phyloP scores from a whole-genome alignment of 73 alveolate genomes.

The Effrenium voratum region DNA sequence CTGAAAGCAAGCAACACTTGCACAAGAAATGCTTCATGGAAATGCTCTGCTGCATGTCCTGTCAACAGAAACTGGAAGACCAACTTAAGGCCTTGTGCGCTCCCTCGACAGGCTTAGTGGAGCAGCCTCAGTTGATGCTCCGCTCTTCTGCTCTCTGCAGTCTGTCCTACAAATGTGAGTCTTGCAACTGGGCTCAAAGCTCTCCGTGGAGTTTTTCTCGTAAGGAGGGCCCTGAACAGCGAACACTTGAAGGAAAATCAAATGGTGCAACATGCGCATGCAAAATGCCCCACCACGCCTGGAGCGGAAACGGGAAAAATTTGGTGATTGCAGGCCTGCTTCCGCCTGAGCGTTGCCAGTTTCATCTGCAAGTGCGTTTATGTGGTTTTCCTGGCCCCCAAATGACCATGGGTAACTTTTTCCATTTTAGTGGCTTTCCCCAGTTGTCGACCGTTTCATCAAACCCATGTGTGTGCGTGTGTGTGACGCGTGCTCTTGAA shows the following conservation, averaged over 20 bases:
- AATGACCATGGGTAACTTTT: too few relatives aligned
- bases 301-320: constrained; percentile 81
- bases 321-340: constrained; percentile 50
- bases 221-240: constrained; percentile 52
- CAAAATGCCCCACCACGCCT: background rate
- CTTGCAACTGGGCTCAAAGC: background rate
- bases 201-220: constrained; percentile 59
- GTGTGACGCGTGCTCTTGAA: too few relatives aligned
- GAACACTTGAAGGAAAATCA: background rate
- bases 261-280: background rate
- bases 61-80: background rate
- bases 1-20: background rate
- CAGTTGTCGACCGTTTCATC: too few relatives aligned
- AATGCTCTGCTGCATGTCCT: background rate
- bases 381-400: too few relatives aligned
- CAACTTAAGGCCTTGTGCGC: constrained; percentile 7
- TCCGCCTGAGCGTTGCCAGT: constrained; percentile 49
- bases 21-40: too few relatives aligned
- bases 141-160: background rate
- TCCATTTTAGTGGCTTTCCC: too few relatives aligned
- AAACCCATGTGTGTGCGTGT: too few relatives aligned
- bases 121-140: background rate
- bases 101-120: constrained; percentile 48
- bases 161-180: background rate
- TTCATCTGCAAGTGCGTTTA: too few relatives aligned